phyloP scores from a whole-genome alignment of 768 basidiomycete genomes.

The Auricularia sp. region DNA sequence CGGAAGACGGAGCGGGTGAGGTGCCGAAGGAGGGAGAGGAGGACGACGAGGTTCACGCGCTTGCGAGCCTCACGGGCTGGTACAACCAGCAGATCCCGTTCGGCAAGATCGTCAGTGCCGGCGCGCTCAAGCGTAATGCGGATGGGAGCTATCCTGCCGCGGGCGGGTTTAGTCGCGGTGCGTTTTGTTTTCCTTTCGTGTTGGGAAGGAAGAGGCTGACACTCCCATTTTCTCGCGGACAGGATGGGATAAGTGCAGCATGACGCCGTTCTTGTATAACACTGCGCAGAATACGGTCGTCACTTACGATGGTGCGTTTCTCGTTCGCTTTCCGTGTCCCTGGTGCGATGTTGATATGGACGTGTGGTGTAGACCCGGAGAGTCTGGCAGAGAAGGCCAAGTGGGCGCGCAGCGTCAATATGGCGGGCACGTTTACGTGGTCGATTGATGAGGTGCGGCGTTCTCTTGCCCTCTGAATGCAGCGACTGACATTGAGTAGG shows the following conservation, averaged over 20 bases:
- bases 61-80: slow-evolving; percentile 15
- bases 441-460: slow-evolving; percentile 41
- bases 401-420: slow-evolving; percentile 39
- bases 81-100: slow-evolving; percentile 48
- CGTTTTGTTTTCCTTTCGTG: slow-evolving; percentile 4
- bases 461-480: background rate
- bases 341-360: too few species aligned
- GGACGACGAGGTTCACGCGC: slow-evolving; percentile 23
- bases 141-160: slow-evolving; percentile 37
- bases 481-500: background rate
- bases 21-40: slow-evolving; percentile 9
- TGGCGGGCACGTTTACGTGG: slow-evolving; percentile 49
- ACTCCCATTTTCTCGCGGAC: slow-evolving; percentile 11
- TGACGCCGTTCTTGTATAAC: slow-evolving; percentile 53
- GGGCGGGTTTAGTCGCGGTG: slow-evolving; percentile 44
- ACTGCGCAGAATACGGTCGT: slow-evolving; percentile 42
- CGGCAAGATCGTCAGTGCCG: slow-evolving; percentile 36
- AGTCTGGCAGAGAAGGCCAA: slow-evolving; percentile 45
- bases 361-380: background rate
- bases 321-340: background rate
- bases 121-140: slow-evolving; percentile 37
- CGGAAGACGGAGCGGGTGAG: slow-evolving; percentile 18
- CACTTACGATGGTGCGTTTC: slow-evolving; percentile 54
- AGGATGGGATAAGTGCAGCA: slow-evolving; percentile 63
- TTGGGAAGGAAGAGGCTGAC: background rate